Evolutionary conservation across 495 filamentous ascomycete genomes (phyloP).

Genomic region (Cairneyella variabilis): DNA sequence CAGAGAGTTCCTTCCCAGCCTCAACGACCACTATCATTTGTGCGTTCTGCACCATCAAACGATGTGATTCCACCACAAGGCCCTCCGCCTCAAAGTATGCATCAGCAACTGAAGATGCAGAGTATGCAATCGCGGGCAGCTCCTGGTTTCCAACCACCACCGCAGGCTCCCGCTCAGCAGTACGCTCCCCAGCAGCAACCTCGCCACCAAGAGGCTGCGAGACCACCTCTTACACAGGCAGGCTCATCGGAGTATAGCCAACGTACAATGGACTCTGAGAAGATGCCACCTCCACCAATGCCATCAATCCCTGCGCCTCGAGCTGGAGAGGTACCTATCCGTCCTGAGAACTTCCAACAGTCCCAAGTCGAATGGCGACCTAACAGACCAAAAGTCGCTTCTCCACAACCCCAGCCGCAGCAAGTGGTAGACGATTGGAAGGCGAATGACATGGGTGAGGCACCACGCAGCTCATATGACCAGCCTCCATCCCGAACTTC

Average conservation of each 20-base stretch:
- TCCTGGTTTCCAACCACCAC: no score
- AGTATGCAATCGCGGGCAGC: no score
- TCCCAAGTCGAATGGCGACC: conserved; percentile 23
- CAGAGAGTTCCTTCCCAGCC: background rate
- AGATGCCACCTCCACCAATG: background rate
- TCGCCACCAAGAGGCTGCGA: background rate
- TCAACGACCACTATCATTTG: no score
- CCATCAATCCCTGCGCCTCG: background rate
- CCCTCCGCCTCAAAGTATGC: no score
- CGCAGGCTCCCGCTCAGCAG: background rate
- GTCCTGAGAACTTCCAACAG: background rate
- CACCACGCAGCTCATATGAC: conserved; percentile 12
- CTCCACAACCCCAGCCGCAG: background rate
- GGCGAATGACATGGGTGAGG: conserved; percentile 6
- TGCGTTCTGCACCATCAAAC: background rate
- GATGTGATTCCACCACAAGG: no score
- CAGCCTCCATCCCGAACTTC: conserved; percentile 6
- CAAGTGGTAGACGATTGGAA: conserved; percentile 1
- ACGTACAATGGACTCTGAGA: background rate
- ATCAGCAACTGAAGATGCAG: no score
- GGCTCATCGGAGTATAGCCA: conserved; percentile 4
- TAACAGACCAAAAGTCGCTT: conserved; percentile 16
- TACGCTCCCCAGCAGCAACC: background rate
- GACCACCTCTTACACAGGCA: conserved; percentile 1
- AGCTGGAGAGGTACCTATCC: background rate